Base-by-base conservation (phyloP, 192 early-diverging fungal genomes). In the Coemansia sp. region DNA sequence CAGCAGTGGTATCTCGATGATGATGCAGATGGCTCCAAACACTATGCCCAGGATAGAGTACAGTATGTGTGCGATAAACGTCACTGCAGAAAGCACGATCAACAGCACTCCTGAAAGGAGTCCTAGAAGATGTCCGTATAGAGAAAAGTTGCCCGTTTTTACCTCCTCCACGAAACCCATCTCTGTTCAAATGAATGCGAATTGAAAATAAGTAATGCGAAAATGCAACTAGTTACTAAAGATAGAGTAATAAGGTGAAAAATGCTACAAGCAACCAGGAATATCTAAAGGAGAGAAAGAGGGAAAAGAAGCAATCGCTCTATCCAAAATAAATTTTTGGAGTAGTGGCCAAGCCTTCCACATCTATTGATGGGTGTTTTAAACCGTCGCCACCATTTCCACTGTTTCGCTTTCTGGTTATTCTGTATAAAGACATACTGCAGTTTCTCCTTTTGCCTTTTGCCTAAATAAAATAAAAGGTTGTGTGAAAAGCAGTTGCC, bases 31-130 rank as follows among this genome's bases (percentile, higher is more conserved):
- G 11, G 50, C 67, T 17, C 77, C 77, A 69, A 79, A 79, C n/a
- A 73, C 59, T 19, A 82, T 82, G 15, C 74, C 70, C 55, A 82
- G 66, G 53, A 75, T 71, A 5, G 81, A 82, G 64, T 72, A 82
- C 2, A 82, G 41, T 4, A 78, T 23, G 57, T 82, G 81, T 3
- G 55, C 19, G 27, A 74, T 41, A 20, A 82, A 57, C 44, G 81
- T 82, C 59, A 82, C 81, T 0, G 59, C 75, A 30, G 74, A 70
- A 5, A 82, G 67, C 19, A 82, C 68, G 8, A 82, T 74, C 23
- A 82, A 65, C 15, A 82, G 64, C 45, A 82, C 72, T 17, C 72
- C 75, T 0, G 81, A 74, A 29, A 82, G 40, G 4, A 82, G 66
- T 19, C 71, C 74, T 20, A 70, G 45, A 22, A 68, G 63, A 33